Evolutionary conservation across 805 yeast species (phyloP), one percentile per base, ranked within the genome.

Genomic region (Cyberlindnera suaveolens): DNA sequence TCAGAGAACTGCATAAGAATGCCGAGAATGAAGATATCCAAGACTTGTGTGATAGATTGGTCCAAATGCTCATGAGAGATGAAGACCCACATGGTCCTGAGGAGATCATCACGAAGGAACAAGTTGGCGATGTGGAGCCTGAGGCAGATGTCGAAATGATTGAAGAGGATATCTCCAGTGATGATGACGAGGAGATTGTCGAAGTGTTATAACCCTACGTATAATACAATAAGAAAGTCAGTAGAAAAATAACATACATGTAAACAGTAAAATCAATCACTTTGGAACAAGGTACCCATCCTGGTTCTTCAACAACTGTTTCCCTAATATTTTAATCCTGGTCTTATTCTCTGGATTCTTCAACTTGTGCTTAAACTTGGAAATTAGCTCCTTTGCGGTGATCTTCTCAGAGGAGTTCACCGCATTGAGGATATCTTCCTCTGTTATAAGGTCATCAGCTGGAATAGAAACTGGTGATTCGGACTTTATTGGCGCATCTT

Each of bases 41-140:
- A 36, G 95, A 85, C 36, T 65, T 85, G 36, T 82, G 93, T 66
- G 95, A 88, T 53, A 75, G 93, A 60, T 63, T 85, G 34, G 99
- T 90, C 18, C 91, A 91, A 61, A 77, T 88, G 80, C 71, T 91
- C 50, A 85, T 85, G 93, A 79, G 97, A 70, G 97, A 91, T 57
- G 97, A 90, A 57, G 76, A 74, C 9, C 36, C 31, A 10, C 74
- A 77, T 31, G 65, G 64, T 27, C 60, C 69, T 16, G 78, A 75
- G 40, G 80, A 78, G 44, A 45, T 71, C 45, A 64, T 68, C 23
- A 72, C 70, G 30, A 70, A 66, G 47, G 76, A 69, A 27, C 78
- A 75, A 27, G 77, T 72, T 36, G 48, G 47, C 19, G 76, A 67
- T 23, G 77, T 74, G 42, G 59, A 56, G 13, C 53, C 45, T 16